phyloP scores from a whole-genome alignment of 2,329 filamentous ascomycete genomes.

The Penicillium vulpinum region DNA sequence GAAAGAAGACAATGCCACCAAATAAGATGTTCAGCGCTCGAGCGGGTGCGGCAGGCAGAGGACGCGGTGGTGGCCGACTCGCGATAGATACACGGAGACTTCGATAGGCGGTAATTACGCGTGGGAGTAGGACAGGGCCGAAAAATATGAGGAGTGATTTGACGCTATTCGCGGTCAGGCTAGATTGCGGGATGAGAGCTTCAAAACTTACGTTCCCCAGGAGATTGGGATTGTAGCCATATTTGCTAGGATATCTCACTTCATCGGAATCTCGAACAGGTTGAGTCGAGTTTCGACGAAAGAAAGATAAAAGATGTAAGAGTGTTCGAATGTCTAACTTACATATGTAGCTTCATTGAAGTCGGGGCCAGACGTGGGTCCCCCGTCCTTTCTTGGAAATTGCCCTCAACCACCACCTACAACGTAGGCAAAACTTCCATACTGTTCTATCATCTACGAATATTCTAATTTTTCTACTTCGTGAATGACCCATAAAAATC shows the following conservation, averaged over 20 bases:
- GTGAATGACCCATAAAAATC: too few species aligned
- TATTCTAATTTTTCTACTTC: too few species aligned
- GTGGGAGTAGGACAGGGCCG: slow-evolving; percentile 44
- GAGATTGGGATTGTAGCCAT: slow-evolving; percentile 34
- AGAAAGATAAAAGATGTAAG: neutral
- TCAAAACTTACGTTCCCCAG: slow-evolving; percentile 34
- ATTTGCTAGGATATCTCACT: slow-evolving; percentile 5
- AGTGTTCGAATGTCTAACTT: neutral
- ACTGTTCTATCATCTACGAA: too few species aligned
- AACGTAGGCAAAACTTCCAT: too few species aligned
- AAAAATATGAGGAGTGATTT: slow-evolving; percentile 47
- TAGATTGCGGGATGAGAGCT: neutral
- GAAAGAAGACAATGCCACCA: slow-evolving; percentile 52
- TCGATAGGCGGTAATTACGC: slow-evolving; percentile 41
- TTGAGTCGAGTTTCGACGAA: neutral
- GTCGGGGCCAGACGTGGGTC: slow-evolving; percentile 7
- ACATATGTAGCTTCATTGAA: slow-evolving; percentile 2
- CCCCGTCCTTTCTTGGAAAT: neutral
- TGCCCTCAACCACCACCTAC: neutral
- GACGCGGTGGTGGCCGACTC: slow-evolving; percentile 40
- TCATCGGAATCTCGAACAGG: neutral
- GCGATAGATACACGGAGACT: slow-evolving; percentile 34
- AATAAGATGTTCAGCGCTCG: slow-evolving; percentile 53
- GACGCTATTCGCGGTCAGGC: slow-evolving; percentile 32
- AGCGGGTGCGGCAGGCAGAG: slow-evolving; percentile 36